phyloP scores from a whole-genome alignment of 1,284 basidiomycete genomes.

The Pseudozyma pruni region DNA sequence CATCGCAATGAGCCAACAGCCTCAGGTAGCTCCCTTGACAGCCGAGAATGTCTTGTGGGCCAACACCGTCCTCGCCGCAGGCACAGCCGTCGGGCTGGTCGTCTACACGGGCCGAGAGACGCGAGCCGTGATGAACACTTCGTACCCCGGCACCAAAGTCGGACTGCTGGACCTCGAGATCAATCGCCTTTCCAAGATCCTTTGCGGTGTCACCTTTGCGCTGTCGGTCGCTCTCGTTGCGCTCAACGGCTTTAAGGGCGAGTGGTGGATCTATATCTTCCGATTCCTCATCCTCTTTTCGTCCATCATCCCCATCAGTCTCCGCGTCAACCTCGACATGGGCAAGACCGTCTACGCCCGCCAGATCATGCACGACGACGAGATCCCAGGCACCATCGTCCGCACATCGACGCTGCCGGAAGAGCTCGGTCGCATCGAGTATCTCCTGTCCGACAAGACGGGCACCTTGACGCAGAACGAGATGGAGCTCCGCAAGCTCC shows the following conservation, averaged over 20 bases:
- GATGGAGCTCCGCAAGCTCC: slow-evolving; percentile 98
- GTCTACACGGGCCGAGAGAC: slow-evolving; percentile 95
- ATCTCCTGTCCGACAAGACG: slow-evolving; percentile 95
- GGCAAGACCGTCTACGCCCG: slow-evolving; percentile 97
- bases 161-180: slow-evolving; percentile 93
- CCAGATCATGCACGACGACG: slow-evolving; percentile 90
- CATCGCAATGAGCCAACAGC: slow-evolving; percentile 69
- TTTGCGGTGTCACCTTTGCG: slow-evolving; percentile 91
- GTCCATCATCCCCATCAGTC: slow-evolving; percentile 97
- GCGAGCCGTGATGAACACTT: slow-evolving; percentile 98
- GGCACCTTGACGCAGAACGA: slow-evolving; percentile 98
- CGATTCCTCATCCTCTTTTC: slow-evolving; percentile 97
- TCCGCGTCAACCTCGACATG: slow-evolving; percentile 99
- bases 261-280: slow-evolving; percentile 96
- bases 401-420: slow-evolving; percentile 96
- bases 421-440: slow-evolving; percentile 94
- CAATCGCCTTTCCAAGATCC: slow-evolving; percentile 95
- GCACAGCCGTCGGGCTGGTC: slow-evolving; percentile 89
- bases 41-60: slow-evolving; percentile 97
- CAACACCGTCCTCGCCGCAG: slow-evolving; percentile 95
- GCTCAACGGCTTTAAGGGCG: slow-evolving; percentile 92
- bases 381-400: slow-evolving; percentile 95
- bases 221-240: slow-evolving; percentile 91
- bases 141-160: slow-evolving; percentile 93
- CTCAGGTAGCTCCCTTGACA: slow-evolving; percentile 70